These are phyloP conservation scores for Penicillium polonicum DNA, from an alignment of 2,329 filamentous ascomycete species.

Conservation along the genomic window DNA sequence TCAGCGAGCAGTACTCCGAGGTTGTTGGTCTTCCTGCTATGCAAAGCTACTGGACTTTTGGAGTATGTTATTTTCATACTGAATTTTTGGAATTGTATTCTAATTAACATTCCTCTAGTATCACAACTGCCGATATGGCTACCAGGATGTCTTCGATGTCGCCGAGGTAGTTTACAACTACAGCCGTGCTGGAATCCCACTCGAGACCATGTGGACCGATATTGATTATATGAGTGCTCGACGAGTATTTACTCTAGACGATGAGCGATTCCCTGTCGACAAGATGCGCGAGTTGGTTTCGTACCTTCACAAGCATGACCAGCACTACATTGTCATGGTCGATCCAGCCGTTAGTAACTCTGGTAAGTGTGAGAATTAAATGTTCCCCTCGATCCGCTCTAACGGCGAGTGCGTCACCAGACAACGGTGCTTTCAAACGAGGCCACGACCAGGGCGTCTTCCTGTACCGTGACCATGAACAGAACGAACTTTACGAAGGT, in stretches of 20 bases:
- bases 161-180: conserved; percentile 47
- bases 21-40: conserved; percentile 59
- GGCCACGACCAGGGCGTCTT: conserved; percentile 60
- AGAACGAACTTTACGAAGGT: conserved; percentile 47
- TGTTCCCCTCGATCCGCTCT: background rate
- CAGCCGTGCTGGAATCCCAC: conserved; percentile 41
- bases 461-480: conserved; percentile 55
- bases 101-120: conserved; percentile 28
- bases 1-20: conserved; percentile 59
- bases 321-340: conserved; percentile 76
- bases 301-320: conserved; percentile 64
- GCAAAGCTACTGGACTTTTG: conserved; percentile 65
- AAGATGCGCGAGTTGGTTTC: conserved; percentile 64
- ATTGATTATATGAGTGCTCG: conserved; percentile 45
- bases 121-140: conserved; percentile 65
- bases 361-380: conserved; percentile 23
- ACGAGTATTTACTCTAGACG: conserved; percentile 43
- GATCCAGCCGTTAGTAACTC: conserved; percentile 54
- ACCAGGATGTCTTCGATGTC: conserved; percentile 50
- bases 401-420: conserved; percentile 19
- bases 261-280: conserved; percentile 38
- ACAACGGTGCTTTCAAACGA: conserved; percentile 59
- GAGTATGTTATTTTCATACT: conserved; percentile 39
- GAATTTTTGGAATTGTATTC: background rate
- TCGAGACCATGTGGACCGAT: conserved; percentile 49